Base-by-base conservation (phyloP, 2,329 filamentous ascomycete genomes). In the Juglanconis sp. region DNA sequence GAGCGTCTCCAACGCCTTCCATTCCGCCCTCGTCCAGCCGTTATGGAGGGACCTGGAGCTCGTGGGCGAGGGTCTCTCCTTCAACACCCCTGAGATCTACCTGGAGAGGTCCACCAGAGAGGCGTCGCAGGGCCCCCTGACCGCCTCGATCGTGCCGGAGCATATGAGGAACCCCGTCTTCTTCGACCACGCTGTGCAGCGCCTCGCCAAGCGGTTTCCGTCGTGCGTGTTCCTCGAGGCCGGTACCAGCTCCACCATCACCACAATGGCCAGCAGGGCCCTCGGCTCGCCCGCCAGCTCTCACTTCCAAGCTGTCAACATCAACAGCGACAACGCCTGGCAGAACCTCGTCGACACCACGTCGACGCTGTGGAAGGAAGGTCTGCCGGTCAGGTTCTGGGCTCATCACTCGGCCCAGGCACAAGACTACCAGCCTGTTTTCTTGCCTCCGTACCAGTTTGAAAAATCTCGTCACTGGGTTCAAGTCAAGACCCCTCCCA, bases 1-100 rank as follows among this genome's bases (percentile, higher is more conserved):
- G 0, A 70, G 75, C 13, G 76, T 79, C 1, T 77, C 78, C 0
- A 73, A 82, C 59, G 79, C 76, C 0, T 82, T 81, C 64, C 80
- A 82, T 63, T 81, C 74, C 0, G 54, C 57, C 0, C 67, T 82
- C 0, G 74, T 77, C 0, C 76, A 81, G 0, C 54, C 61, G 0
- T 81, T 1, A 56, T 73, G 10, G 10, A 52, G 36, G 5, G 8
- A 2, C 76, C 58, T 77, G 74, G 75, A 52, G 75, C 3, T 66
- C 70, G 11, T 44, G 2, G 74, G 65, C 0, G 63, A 34, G 0
- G 24, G 24, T 24, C 5, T 79, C 0, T 65, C 50, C 0, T 78
- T 77, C 63, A 53, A 66, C 0, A 40, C 72, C 6, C 67, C 73
- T 1, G 47, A 6, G 1, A 75, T 80, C 46, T 68, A 61, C 0